Evolutionary conservation across 2,329 filamentous ascomycete species (phyloP), one percentile per base, ranked within the genome.

Genomic region (Calonectria naviculata): DNA sequence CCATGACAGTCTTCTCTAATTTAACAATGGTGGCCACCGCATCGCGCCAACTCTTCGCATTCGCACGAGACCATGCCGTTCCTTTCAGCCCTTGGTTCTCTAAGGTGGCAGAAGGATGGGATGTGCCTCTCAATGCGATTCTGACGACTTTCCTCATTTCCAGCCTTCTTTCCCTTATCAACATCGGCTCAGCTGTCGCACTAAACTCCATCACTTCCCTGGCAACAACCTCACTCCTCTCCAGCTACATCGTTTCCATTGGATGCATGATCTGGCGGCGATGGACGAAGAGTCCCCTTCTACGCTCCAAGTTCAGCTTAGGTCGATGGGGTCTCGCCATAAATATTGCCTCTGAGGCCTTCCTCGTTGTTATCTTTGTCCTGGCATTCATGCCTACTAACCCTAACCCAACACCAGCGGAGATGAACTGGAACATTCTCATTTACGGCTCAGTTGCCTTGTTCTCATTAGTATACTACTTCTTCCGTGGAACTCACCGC

Each of bases 361-460:
- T 77, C 24, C 67, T 77, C 1, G 4, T 77, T 1, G n/a, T 77
- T 0, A 67, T 77, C 0, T 77, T 77, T 5, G 65, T 77, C 12
- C 67, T 77, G 8, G 75, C 75, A 0, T 77, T 77, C 0, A 76
- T 77, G 75, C 75, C 75, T 4, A 63, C 67, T 21, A 77, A 76
- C 10, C 75, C 74, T 0, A 70, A 72, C 24, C 75, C 75, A 0
- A 60, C 74, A 0, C 19, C 71, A 2, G 28, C 70, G 1, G 63
- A 77, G 52, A 77, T 77, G 75, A 77, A 77, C 1, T 77, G 75
- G 75, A 77, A 71, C 24, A 72, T 74, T 15, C 41, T 77, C 0
- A 77, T 77, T 19, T 77, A 74, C 4, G 68, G 42, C 0, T 54
- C 3, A 0, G 54, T 77, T 2, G 54, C 67, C 0, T 0, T 77